Evolutionary conservation across 345 rosid genomes (phyloP).

Genomic region (Populus davidiana): DNA sequence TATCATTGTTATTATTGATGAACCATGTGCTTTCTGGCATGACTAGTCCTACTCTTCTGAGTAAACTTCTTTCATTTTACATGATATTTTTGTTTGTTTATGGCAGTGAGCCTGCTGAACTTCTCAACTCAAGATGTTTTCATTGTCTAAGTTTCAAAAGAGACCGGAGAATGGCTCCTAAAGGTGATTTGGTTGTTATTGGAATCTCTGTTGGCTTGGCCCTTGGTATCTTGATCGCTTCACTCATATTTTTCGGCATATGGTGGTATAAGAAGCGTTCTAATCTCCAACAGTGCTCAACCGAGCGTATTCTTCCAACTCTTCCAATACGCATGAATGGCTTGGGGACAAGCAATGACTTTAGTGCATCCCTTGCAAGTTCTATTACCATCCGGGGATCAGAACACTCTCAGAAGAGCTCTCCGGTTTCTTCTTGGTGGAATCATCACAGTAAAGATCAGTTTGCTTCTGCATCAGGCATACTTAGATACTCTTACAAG

Average conservation of each 20-base stretch:
- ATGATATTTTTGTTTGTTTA: neutral
- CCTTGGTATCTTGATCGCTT: constrained; percentile 76
- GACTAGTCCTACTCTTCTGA: neutral
- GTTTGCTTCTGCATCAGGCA: constrained; percentile 70
- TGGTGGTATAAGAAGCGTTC: constrained; percentile 65
- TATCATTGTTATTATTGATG: neutral
- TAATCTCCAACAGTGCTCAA: constrained; percentile 42
- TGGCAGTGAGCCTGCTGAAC: constrained; percentile 26
- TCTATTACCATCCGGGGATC: constrained; percentile 31
- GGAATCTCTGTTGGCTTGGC: constrained; percentile 75
- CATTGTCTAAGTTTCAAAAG: constrained; percentile 28
- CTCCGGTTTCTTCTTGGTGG: constrained; percentile 51
- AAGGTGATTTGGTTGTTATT: constrained; percentile 50
- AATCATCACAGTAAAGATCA: constrained; percentile 57
- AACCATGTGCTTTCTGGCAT: neutral
- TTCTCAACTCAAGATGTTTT: constrained; percentile 49
- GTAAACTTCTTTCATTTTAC: neutral
- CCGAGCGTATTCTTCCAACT: constrained; percentile 52
- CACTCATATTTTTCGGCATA: constrained; percentile 45
- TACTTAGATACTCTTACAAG: constrained; percentile 80
- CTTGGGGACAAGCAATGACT: constrained; percentile 60
- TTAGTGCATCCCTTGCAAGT: constrained; percentile 53
- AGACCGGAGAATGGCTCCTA: constrained; percentile 50
- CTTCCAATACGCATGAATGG: constrained; percentile 77
- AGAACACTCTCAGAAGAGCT: constrained; percentile 37